These are phyloP conservation scores for Macrolepiota fuliginosa DNA, from an alignment of 768 basidiomycete species.

Conservation along the genomic window DNA sequence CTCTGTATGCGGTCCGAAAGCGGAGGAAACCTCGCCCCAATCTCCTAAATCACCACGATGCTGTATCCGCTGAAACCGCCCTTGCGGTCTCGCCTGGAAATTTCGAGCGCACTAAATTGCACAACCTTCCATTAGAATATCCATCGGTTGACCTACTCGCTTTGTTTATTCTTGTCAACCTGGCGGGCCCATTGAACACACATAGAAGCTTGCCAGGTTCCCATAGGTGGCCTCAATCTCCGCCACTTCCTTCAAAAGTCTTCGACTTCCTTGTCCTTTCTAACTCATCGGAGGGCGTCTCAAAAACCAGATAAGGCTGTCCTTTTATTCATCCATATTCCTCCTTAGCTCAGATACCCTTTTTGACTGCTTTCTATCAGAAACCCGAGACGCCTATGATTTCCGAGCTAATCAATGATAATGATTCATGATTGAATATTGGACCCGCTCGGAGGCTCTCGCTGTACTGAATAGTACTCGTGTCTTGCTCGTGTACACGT, in stretches of 20 bases:
- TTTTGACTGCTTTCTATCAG: neutral
- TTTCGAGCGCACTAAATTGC: neutral
- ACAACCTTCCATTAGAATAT: neutral
- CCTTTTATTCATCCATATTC: neutral
- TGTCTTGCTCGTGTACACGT: neutral
- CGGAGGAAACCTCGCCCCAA: neutral
- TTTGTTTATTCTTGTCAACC: neutral
- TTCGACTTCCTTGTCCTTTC: neutral
- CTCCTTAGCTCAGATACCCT: neutral
- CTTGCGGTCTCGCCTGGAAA: neutral
- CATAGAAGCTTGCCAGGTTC: neutral
- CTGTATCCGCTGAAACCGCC: too few species aligned
- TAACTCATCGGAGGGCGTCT: neutral
- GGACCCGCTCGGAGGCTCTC: neutral
- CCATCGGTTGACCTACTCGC: neutral
- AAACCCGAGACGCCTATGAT: neutral
- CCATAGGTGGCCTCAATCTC: conserved; percentile 1
- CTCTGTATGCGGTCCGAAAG: neutral
- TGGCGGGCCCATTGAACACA: neutral
- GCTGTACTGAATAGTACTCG: neutral
- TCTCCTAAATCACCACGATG: neutral
- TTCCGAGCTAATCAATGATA: neutral
- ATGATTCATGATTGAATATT: conserved; percentile 4
- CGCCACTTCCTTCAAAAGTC: neutral
- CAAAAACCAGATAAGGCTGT: neutral